Base-by-base conservation (phyloP, 441 rosid genomes). In the Gossypium davidsonii region DNA sequence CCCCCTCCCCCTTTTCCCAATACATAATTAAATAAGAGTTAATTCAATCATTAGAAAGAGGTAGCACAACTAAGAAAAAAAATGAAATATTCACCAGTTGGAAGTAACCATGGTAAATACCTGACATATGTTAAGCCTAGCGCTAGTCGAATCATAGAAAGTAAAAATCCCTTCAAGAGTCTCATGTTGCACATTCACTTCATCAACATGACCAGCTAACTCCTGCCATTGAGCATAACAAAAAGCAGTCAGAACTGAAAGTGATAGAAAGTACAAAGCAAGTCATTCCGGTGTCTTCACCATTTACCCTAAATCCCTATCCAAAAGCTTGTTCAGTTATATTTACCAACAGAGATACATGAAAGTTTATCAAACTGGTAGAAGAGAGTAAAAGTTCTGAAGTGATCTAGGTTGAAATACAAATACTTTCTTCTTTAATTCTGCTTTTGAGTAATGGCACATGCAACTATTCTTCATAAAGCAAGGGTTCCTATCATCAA, bases 111-210 rank as follows among this genome's bases (percentile, higher is more conserved):
- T 14, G 49, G 53, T 34, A 67, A 67, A 42, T 71, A 95, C 99
- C 99, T 92, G 99, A 81, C 90, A 95, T 77, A 95, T 81, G 74
- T 91, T 88, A 58, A 95, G 95, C 52, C 83, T 89, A 72, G 92
- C 87, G 73, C 80, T 88, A 52, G 88, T 88, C 60, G 92, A 86
- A 82, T 91, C 96, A 55, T 95, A 95, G 86, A 95, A 90, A 28
- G 98, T 92, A 82, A 95, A 91, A 77, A 81, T 87, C 77, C 91
- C 98, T 70, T 95, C 98, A 44, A 90, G 85, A 60, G 81, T 83
- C 82, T 92, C 99, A 73, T 91, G 90, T 73, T 92, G 99, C 75
- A 86, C 77, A 39, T 71, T 87, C 58, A 91, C 93, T 78, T 91
- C 96, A 25, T 86, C 88, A 14, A 85, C 87, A 75, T 91, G 92